Conservation (phyloP, 768 basidiomycete genomes). For the Xanthoconium purpureum region DNA sequence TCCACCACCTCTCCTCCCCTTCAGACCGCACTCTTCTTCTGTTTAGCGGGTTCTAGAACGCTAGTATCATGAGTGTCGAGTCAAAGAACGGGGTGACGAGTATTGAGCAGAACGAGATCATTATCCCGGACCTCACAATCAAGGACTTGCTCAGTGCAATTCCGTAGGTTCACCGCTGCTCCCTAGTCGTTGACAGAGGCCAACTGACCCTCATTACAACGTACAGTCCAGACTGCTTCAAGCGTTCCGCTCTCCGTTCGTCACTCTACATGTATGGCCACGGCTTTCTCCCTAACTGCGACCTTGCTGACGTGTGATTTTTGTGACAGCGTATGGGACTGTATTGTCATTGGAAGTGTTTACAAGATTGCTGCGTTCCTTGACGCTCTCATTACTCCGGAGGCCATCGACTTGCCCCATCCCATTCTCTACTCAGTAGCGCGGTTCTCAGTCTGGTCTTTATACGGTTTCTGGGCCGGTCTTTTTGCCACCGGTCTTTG, state of each 20-base stretch:
- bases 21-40: background rate
- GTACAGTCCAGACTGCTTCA: constrained; percentile 76
- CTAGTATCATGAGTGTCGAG: constrained; percentile 19
- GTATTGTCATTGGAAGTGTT: constrained; percentile 60
- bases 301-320: constrained; percentile 12
- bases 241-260: constrained; percentile 83
- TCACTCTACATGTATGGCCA: constrained; percentile 68
- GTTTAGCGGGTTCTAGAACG: constrained; percentile 1
- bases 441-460: constrained; percentile 67
- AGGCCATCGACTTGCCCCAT: constrained; percentile 51
- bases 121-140: constrained; percentile 81
- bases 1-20: background rate
- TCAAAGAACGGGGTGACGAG: constrained; percentile 22
- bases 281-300: background rate
- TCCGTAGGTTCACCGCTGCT: constrained; percentile 53
- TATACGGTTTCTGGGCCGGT: constrained; percentile 80
- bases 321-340: constrained; percentile 64
- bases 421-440: constrained; percentile 61
- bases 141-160: constrained; percentile 87
- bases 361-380: constrained; percentile 67
- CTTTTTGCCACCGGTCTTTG: constrained; percentile 90
- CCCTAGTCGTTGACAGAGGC: background rate
- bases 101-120: constrained; percentile 55
- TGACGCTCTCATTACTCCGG: constrained; percentile 60
- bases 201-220: background rate